These are phyloP conservation scores for Ascochyta lentis DNA, from an alignment of 2,329 filamentous ascomycete species.

Conservation along the genomic window DNA sequence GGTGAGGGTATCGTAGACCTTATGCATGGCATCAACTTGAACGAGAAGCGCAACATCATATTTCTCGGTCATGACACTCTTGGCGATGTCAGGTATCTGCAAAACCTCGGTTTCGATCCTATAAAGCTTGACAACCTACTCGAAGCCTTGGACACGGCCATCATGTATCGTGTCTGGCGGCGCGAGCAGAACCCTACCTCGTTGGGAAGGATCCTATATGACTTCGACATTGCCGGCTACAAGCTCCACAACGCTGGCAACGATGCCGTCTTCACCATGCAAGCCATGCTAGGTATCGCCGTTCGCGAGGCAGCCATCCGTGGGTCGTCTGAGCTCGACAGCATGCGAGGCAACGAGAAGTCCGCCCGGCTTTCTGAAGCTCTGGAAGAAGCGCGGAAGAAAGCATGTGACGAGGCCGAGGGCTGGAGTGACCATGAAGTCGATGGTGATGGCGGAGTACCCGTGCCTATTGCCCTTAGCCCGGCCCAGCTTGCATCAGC, in stretches of 20 bases:
- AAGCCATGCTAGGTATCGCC: slow-evolving; percentile 71
- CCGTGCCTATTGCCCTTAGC: slow-evolving; percentile 25
- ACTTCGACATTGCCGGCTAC: slow-evolving; percentile 67
- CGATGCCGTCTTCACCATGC: slow-evolving; percentile 80
- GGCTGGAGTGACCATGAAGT: slow-evolving; percentile 49
- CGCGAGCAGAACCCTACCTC: slow-evolving; percentile 61
- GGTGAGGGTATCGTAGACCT: neutral
- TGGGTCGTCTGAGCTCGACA: slow-evolving; percentile 33
- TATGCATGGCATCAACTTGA: slow-evolving; percentile 19
- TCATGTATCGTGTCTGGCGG: slow-evolving; percentile 70
- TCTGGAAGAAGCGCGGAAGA: slow-evolving; percentile 41
- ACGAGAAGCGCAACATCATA: slow-evolving; percentile 66
- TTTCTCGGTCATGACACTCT: slow-evolving; percentile 79
- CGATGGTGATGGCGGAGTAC: slow-evolving; percentile 46
- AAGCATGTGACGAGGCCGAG: slow-evolving; percentile 49
- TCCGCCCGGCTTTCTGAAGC: slow-evolving; percentile 31
- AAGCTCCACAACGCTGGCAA: slow-evolving; percentile 88
- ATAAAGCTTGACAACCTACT: slow-evolving; percentile 61
- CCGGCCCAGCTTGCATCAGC: slow-evolving; percentile 4
- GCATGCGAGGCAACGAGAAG: slow-evolving; percentile 30
- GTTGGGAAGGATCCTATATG: slow-evolving; percentile 66
- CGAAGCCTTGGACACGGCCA: slow-evolving; percentile 75
- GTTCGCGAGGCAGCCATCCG: slow-evolving; percentile 53
- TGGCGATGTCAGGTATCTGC: slow-evolving; percentile 73
- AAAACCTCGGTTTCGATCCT: slow-evolving; percentile 68